These are phyloP conservation scores for Diddensiella caesifluorescens DNA, from an alignment of 805 yeast genomes.

Conservation along the genomic window DNA sequence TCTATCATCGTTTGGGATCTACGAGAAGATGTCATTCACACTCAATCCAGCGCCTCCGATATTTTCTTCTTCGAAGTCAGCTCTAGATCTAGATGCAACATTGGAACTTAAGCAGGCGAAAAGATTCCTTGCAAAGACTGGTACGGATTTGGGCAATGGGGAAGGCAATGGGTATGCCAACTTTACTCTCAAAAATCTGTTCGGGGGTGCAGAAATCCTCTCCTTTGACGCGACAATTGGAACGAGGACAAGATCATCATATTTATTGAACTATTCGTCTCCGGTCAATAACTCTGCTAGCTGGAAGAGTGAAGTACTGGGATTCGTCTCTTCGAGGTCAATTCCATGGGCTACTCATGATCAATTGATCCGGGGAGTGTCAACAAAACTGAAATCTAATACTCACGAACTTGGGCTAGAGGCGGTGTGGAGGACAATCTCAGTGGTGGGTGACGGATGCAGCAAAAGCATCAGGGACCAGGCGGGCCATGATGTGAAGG, in stretches of 20 bases:
- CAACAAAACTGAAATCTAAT: conserved; percentile 34
- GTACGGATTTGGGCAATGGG: conserved; percentile 93
- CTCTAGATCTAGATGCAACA: conserved; percentile 21
- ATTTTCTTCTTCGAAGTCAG: conserved; percentile 9
- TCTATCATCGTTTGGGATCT: conserved; percentile 29
- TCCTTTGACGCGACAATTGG: conserved; percentile 54
- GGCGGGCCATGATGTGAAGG: conserved; percentile 60
- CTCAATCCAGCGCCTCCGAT: conserved; percentile 21
- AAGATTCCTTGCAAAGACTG: conserved; percentile 77
- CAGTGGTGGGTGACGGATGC: conserved; percentile 42
- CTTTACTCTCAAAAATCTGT: conserved; percentile 55
- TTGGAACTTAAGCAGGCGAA: conserved; percentile 36
- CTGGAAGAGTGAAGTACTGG: conserved; percentile 51
- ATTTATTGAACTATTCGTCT: conserved; percentile 45
- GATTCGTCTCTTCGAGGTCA: conserved; percentile 46
- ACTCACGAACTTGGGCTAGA: conserved; percentile 52
- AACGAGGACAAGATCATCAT: conserved; percentile 53
- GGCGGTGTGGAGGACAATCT: conserved; percentile 50
- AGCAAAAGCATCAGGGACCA: conserved; percentile 48
- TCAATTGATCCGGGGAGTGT: conserved; percentile 43
- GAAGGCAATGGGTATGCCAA: conserved; percentile 93
- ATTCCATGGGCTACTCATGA: conserved; percentile 51
- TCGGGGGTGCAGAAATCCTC: conserved; percentile 66
- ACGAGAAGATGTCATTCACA: conserved; percentile 22
- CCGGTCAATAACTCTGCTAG: conserved; percentile 45